phyloP scores from a whole-genome alignment of 2,329 filamentous ascomycete genomes.

The Trichocomaceae sp. region DNA sequence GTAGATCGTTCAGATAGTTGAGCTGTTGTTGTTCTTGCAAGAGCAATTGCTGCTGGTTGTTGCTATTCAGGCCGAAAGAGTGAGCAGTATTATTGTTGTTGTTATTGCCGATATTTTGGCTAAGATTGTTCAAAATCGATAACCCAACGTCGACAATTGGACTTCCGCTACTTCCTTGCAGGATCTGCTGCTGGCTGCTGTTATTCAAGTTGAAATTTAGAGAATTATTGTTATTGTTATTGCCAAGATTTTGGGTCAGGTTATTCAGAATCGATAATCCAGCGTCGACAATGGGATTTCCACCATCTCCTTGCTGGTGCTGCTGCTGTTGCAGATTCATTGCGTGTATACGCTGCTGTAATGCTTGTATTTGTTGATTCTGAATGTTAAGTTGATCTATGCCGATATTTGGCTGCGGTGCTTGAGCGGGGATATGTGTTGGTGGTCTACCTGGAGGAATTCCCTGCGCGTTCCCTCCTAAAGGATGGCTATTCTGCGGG shows the following conservation, averaged over 20 bases:
- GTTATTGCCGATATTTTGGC: background rate
- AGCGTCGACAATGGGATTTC: background rate
- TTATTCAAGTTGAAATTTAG: background rate
- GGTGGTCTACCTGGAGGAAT: background rate
- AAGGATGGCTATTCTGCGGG: background rate
- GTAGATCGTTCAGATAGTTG: background rate
- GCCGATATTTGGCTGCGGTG: background rate
- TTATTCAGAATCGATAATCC: conserved; percentile 6
- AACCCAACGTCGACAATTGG: background rate
- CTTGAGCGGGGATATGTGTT: background rate
- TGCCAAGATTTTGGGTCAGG: background rate
- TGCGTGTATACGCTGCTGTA: conserved; percentile 8
- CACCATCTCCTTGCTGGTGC: conserved; percentile 5
- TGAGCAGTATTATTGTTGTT: too few relatives aligned
- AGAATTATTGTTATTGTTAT: conserved; percentile 3
- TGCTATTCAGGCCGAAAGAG: too few relatives aligned
- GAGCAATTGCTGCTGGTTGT: conserved; percentile 7
- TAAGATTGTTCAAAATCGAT: conserved; percentile 6
- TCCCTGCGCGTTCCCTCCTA: background rate
- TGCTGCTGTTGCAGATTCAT: conserved; percentile 12
- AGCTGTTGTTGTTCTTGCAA: conserved; percentile 8
- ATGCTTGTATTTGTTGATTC: conserved; percentile 8
- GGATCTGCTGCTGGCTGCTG: too few relatives aligned
- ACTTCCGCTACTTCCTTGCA: conserved; percentile 1
- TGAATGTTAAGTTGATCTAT: background rate